A percentile compares a stretch with the other conserved stretches of the same genome.
Conservation (phyloP, 331 rosid species). For the Phaseolus coccineus region DNA sequence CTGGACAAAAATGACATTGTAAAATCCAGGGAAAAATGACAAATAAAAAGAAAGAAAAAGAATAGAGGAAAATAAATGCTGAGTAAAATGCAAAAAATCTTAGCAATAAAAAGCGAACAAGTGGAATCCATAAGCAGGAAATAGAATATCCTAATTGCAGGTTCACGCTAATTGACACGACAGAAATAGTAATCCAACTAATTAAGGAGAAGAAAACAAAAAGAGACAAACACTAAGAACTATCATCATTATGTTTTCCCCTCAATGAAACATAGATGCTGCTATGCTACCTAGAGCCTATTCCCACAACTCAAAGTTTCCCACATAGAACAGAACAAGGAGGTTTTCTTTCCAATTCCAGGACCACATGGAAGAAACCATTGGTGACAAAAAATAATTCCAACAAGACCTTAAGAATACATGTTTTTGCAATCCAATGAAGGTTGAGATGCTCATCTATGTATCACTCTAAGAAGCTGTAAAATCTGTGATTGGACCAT, state of each 20-base stretch:
- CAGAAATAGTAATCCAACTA: conserved; percentile 28
- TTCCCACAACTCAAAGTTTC: conserved; percentile 22
- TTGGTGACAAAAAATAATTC: conserved; percentile 25
- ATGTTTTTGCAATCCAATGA: conserved; percentile 20
- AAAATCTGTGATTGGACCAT: conserved; percentile 43
- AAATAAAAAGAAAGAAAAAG: background rate
- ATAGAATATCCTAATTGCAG: conserved; percentile 14
- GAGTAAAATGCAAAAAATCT: background rate
- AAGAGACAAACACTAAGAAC: conserved; percentile 29
- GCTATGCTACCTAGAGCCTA: conserved; percentile 31
- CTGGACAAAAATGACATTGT: too few species aligned
- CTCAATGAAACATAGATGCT: conserved; percentile 29
- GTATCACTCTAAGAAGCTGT: conserved; percentile 43
- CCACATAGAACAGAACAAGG: conserved; percentile 30
- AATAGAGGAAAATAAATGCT: background rate
- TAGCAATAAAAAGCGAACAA: background rate
- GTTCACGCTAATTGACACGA: conserved; percentile 18
- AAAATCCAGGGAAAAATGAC: too few species aligned
- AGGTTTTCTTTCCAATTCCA: conserved; percentile 31
- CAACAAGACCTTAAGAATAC: conserved; percentile 17
- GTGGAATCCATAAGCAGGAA: conserved; percentile 18
- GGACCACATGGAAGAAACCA: conserved; percentile 45
- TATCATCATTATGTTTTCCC: conserved; percentile 22
- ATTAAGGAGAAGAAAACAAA: conserved; percentile 26
- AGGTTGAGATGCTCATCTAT: conserved; percentile 33